Conservation (phyloP, 208 protist genomes). For the Trypanosoma cruzi region DNA sequence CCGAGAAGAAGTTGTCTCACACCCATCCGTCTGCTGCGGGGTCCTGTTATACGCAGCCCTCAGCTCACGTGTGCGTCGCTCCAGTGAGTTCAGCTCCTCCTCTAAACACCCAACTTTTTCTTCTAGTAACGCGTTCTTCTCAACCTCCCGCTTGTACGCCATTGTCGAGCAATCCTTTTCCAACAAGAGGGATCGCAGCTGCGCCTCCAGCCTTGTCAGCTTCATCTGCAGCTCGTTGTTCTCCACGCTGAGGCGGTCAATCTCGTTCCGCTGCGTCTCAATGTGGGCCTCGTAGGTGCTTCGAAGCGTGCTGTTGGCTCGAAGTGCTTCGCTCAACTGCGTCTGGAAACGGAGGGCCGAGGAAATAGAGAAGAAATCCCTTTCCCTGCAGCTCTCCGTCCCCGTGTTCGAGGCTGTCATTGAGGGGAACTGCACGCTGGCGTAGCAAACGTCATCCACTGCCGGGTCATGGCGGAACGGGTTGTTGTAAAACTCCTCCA, state of each 20-base stretch:
- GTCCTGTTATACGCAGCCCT: conserved; percentile 14
- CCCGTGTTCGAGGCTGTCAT: not conserved
- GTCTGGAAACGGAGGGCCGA: conserved; percentile 18
- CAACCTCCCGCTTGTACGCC: conserved; percentile 53
- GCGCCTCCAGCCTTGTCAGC: conserved; percentile 52
- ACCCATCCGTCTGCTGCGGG: not conserved
- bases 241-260: conserved; percentile 45
- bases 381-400: not conserved
- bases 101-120: conserved; percentile 46
- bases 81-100: conserved; percentile 33
- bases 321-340: conserved; percentile 29
- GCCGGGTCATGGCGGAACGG: conserved; percentile 51
- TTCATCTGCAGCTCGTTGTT: conserved; percentile 45
- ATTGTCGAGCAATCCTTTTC: conserved; percentile 70
- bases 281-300: conserved; percentile 46
- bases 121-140: conserved; percentile 47
- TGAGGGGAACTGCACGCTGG: not conserved
- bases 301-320: conserved; percentile 26
- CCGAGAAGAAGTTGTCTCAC: too few relatives aligned
- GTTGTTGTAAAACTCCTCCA: conserved; percentile 64
- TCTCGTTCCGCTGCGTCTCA: conserved; percentile 47
- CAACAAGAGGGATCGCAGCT: conserved; percentile 44
- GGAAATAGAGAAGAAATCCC: conserved; percentile 1
- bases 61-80: conserved; percentile 14
- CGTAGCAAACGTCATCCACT: conserved; percentile 61